Percentiles rank a stretch among this genome's conserved stretches.
These are phyloP conservation scores for Lumnitzera racemosa DNA, from an alignment of 345 rosid species.

Conservation along the genomic window DNA sequence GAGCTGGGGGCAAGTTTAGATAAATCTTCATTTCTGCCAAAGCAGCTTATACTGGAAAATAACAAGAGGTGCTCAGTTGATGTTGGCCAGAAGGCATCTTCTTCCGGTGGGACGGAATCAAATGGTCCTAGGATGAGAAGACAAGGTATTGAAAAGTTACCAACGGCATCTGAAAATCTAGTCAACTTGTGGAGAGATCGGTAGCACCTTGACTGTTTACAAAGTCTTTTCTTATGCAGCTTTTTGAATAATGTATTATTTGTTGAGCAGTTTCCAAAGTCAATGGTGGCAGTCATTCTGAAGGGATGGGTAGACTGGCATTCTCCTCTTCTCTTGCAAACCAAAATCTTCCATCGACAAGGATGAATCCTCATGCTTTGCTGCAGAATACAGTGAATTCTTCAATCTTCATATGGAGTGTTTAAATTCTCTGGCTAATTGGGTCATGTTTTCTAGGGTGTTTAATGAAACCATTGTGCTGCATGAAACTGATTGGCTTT, in stretches of 20 bases:
- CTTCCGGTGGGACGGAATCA: slow-evolving; percentile 26
- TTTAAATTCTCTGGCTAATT: not conserved
- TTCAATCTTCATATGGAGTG: slow-evolving; percentile 12
- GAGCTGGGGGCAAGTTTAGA: slow-evolving; percentile 21
- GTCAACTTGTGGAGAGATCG: slow-evolving; percentile 21
- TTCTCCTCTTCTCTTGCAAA: slow-evolving; percentile 21
- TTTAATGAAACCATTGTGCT: too few species aligned
- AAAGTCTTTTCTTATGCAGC: slow-evolving; percentile 4
- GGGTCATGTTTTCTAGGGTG: too few species aligned
- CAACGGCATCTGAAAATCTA: slow-evolving; percentile 24
- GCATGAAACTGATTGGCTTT: too few species aligned
- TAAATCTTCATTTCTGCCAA: slow-evolving; percentile 22
- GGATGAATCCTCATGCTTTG: slow-evolving; percentile 20
- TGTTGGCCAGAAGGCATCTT: slow-evolving; percentile 19
- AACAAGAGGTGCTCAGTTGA: slow-evolving; percentile 19
- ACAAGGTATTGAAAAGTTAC: slow-evolving; percentile 28
- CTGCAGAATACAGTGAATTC: slow-evolving; percentile 36
- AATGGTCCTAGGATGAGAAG: slow-evolving; percentile 20
- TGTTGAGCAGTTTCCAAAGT: slow-evolving; percentile 41
- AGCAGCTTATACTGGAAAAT: slow-evolving; percentile 20
- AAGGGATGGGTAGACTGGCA: slow-evolving; percentile 27
- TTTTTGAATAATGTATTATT: slow-evolving; percentile 7
- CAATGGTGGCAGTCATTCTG: slow-evolving; percentile 23
- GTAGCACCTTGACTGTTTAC: slow-evolving; percentile 8
- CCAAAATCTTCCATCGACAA: slow-evolving; percentile 21